Evolutionary conservation across 1,284 basidiomycete species (phyloP).

Genomic region (Athelia psychrophila): DNA sequence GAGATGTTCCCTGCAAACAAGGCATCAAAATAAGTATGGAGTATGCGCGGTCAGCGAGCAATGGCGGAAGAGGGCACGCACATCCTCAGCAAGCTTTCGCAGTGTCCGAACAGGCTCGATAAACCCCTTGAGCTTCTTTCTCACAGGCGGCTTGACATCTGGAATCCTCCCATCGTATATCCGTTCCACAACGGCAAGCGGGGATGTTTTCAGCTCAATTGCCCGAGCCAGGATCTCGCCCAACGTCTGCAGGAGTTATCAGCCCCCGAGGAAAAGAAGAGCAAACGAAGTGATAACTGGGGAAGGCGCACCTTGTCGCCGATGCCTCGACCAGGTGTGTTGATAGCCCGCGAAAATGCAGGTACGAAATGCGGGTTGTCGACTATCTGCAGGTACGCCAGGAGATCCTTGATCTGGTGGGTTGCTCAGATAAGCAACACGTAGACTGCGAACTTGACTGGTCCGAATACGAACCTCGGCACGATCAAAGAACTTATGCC

Average conservation of each 20-base stretch:
- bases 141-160: slow-evolving; percentile 67
- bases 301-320: slow-evolving; percentile 78
- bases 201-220: slow-evolving; percentile 46
- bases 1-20: slow-evolving; percentile 59
- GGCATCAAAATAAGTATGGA: slow-evolving; percentile 3
- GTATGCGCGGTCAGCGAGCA: not conserved
- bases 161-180: slow-evolving; percentile 58
- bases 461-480: slow-evolving; percentile 47
- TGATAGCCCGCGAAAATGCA: slow-evolving; percentile 78
- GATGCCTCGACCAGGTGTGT: slow-evolving; percentile 72
- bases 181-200: slow-evolving; percentile 59
- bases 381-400: slow-evolving; percentile 85
- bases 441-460: too few species aligned
- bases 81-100: slow-evolving; percentile 54
- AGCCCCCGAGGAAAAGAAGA: not conserved
- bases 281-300: not conserved
- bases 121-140: slow-evolving; percentile 60
- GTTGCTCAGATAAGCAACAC: not conserved
- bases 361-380: slow-evolving; percentile 81
- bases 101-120: slow-evolving; percentile 56
- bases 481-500: slow-evolving; percentile 88
- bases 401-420: slow-evolving; percentile 76
- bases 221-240: slow-evolving; percentile 58
- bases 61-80: slow-evolving; percentile 22
- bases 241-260: slow-evolving; percentile 45